Conservation (phyloP, 805 yeast genomes). For the Zygosaccharomyces bisporus region DNA sequence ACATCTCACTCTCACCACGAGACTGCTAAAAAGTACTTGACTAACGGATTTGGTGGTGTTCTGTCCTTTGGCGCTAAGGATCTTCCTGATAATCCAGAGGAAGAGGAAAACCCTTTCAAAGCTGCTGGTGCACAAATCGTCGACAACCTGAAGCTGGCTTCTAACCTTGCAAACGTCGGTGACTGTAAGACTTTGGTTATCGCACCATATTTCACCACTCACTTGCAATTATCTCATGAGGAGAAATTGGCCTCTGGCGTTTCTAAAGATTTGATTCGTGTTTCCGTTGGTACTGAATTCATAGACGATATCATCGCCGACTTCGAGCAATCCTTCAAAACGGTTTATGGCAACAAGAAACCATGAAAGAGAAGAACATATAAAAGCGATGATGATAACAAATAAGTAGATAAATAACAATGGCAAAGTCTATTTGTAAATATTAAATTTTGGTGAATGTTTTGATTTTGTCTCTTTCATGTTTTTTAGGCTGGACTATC, state of each 20-base stretch:
- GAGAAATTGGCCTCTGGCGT: slow-evolving; percentile 86
- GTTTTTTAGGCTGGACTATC: too few relatives aligned
- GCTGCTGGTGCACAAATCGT: slow-evolving; percentile 82
- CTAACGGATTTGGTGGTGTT: slow-evolving; percentile 80
- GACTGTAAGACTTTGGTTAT: slow-evolving; percentile 93
- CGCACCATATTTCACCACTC: slow-evolving; percentile 95
- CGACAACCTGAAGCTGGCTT: slow-evolving; percentile 77
- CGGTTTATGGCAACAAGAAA: slow-evolving; percentile 43
- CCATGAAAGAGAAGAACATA: slow-evolving; percentile 10
- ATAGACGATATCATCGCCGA: slow-evolving; percentile 89
- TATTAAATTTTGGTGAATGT: neutral
- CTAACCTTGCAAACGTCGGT: slow-evolving; percentile 95
- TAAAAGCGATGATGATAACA: neutral
- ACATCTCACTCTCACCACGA: slow-evolving; percentile 73
- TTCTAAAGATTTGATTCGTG: slow-evolving; percentile 80
- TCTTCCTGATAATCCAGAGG: slow-evolving; percentile 36
- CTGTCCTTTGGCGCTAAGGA: slow-evolving; percentile 86
- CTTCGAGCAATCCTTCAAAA: slow-evolving; percentile 78
- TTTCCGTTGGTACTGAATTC: slow-evolving; percentile 86
- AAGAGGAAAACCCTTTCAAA: slow-evolving; percentile 56
- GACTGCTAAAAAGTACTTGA: slow-evolving; percentile 76
- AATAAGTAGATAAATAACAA: neutral
- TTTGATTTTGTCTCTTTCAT: neutral
- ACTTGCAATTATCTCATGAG: slow-evolving; percentile 79
- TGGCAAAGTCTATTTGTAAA: neutral